Evolutionary conservation across 2,329 filamentous ascomycete genomes (phyloP).

Genomic region (Ophioceras dolichostomum): DNA sequence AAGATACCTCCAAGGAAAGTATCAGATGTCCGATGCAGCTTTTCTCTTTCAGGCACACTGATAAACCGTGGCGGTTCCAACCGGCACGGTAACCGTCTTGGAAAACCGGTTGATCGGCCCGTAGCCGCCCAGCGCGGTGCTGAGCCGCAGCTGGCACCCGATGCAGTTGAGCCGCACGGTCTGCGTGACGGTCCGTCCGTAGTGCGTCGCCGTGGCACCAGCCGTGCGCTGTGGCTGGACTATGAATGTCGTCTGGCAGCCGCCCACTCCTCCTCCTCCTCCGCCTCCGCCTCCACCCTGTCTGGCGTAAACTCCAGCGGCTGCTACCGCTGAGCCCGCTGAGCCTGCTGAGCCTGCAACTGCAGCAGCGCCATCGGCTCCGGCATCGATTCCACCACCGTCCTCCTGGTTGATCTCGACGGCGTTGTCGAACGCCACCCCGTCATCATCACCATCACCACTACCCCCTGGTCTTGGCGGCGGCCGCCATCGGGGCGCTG

Average conservation of each 20-base stretch:
- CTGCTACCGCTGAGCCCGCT: too few species aligned
- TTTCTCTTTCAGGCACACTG: conserved; percentile 8
- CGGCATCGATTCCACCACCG: too few species aligned
- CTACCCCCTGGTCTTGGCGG: too few species aligned
- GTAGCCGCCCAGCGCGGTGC: conserved; percentile 12
- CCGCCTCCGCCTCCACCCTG: too few species aligned
- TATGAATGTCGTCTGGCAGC: conserved; percentile 12
- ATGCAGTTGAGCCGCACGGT: conserved; percentile 10
- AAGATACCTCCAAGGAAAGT: too few species aligned
- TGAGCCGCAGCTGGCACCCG: conserved; percentile 10
- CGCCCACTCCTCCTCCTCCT: conserved; percentile 9
- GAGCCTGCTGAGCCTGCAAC: too few species aligned
- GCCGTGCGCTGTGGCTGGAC: conserved; percentile 10
- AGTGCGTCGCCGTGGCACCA: conserved; percentile 10
- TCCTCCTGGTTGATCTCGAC: too few species aligned
- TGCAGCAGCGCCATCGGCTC: too few species aligned
- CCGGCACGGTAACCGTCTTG: conserved; percentile 10
- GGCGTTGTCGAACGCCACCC: conserved; percentile 2
- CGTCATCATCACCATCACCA: too few species aligned
- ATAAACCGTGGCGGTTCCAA: conserved; percentile 11
- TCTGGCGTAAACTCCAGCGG: too few species aligned
- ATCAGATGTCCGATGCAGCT: too few species aligned
- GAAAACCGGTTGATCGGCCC: conserved; percentile 11
- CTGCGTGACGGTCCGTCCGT: conserved; percentile 9
- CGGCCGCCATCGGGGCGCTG: too few species aligned